Base-by-base conservation (phyloP, 2,329 filamentous ascomycete genomes). In the Trichoderma atroviride region DNA sequence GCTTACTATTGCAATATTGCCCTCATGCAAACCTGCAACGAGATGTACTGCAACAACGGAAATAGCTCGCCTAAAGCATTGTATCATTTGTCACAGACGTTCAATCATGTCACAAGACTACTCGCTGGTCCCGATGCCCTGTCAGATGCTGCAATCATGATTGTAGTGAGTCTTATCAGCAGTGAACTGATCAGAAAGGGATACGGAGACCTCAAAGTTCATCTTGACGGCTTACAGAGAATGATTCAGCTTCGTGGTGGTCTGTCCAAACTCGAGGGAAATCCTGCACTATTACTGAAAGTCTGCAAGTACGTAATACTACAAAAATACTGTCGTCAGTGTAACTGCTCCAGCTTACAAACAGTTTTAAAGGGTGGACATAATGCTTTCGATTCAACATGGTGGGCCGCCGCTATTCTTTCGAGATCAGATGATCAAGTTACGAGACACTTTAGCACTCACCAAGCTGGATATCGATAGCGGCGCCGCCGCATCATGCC, bases 71-170 rank as follows among this genome's bases (percentile, higher is more conserved):
- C 70, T 6, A 64, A 61, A 57, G 71, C 73, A 13, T 52, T 77
- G 43, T 68, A 73, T 57, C 72, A 75, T 53, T 70, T 77, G 37
- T 73, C 72, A 19, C 63, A 70, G 52, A 72, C 74, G 2, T 73
- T 77, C 52, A 56, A 65, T 13, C 70, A 71, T 14, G 63, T 77
- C 29, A 75, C 73, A 14, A 47, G 73, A 63, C 60, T 71, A 22
- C 65, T 77, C 1, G 72, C 71, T 10, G 69, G 74, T 22, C 27
- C 58, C 2, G 72, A 75, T 5, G 74, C 74, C 6, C 67, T 77
- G 5, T 74, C 74, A 5, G 74, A 78, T 55, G 72, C 73, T 22
- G 75, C 74, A 5, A 70, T 78, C 7, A 74, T 71, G n/a, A 74
- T 77, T 9, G 72, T 78, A 43, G 56, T 77, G 33, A 71, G 73